A percentile compares a stretch with the other conserved stretches of the same genome.
These are phyloP conservation scores for Heliamphora exappendiculata DNA, from an alignment of 148 eudicot species.

Conservation along the genomic window DNA sequence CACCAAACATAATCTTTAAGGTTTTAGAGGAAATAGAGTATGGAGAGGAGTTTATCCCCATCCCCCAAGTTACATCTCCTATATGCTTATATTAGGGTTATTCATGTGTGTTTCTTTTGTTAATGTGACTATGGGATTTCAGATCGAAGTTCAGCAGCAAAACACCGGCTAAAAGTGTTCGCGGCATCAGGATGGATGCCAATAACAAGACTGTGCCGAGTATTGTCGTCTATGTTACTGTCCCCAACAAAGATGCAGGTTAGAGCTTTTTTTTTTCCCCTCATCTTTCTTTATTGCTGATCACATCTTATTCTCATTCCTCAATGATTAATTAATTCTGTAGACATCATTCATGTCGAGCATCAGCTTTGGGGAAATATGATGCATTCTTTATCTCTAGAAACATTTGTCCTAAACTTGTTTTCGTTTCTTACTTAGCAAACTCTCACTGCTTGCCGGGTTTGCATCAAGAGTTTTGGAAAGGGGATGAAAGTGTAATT, in stretches of 20 bases:
- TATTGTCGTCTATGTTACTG: constrained; percentile 91
- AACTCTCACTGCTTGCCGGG: background rate
- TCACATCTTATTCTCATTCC: background rate
- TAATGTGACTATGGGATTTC: constrained; percentile 6
- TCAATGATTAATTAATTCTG: background rate
- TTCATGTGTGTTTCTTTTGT: too few relatives aligned
- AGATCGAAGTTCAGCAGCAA: constrained; percentile 37
- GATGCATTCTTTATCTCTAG: background rate
- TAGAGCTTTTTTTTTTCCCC: background rate
- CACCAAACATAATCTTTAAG: too few relatives aligned
- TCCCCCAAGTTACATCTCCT: too few relatives aligned
- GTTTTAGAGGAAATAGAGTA: too few relatives aligned
- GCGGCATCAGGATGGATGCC: constrained; percentile 44
- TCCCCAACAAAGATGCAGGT: constrained; percentile 95
- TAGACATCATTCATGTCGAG: background rate
- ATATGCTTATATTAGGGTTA: too few relatives aligned
- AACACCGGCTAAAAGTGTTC: constrained; percentile 31
- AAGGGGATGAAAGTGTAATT: too few relatives aligned
- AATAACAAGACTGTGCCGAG: constrained; percentile 62
- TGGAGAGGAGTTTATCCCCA: too few relatives aligned
- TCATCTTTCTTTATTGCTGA: background rate
- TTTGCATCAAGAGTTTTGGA: too few relatives aligned
- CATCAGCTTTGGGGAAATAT: background rate
- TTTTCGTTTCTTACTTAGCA: background rate
- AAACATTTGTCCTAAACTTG: background rate